A percentile compares a stretch with the other conserved stretches of the same genome.
Conservation (phyloP, 805 yeast genomes). For the Pichia kluyveri region DNA sequence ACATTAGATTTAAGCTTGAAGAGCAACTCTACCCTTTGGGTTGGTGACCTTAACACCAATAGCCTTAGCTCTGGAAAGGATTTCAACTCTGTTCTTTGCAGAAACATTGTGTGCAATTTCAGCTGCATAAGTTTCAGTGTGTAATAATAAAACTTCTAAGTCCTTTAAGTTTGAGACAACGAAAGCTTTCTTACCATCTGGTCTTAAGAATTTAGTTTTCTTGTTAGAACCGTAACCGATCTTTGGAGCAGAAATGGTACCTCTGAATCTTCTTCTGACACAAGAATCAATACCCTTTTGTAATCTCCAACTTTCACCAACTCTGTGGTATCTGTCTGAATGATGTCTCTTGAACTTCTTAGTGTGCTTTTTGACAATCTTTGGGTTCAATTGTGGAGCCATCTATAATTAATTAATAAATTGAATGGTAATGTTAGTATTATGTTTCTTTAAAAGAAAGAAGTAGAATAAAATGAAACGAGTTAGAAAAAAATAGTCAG, state of each 20-base stretch:
- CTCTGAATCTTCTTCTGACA: conserved; percentile 99
- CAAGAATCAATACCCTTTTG: conserved; percentile 99
- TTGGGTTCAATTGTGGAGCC: conserved; percentile 98
- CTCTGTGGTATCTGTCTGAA: conserved; percentile 99
- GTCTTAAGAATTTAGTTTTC: conserved; percentile 91
- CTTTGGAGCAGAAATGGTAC: conserved; percentile 97
- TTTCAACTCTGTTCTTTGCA: conserved; percentile 95
- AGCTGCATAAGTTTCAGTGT: conserved; percentile 98
- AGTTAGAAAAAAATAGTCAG: not conserved
- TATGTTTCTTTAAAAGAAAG: not conserved
- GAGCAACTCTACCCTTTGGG: conserved; percentile 96
- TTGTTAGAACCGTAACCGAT: conserved; percentile 99
- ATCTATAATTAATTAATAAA: conserved; percentile 32
- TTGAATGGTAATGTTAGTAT: conserved; percentile 1
- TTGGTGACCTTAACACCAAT: conserved; percentile 98
- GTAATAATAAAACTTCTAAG: conserved; percentile 90
- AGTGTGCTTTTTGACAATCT: conserved; percentile 99
- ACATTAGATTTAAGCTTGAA: conserved; percentile 70
- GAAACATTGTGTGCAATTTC: conserved; percentile 99
- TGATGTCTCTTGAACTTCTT: conserved; percentile 99
- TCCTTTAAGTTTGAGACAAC: conserved; percentile 88
- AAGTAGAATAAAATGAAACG: no score
- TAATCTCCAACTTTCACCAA: conserved; percentile 99
- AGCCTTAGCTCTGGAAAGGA: conserved; percentile 95
- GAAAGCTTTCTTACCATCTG: conserved; percentile 98